Evolutionary conservation across 768 basidiomycete species (phyloP), one percentile per base, ranked within the genome.

Genomic region (Collybia nuda): DNA sequence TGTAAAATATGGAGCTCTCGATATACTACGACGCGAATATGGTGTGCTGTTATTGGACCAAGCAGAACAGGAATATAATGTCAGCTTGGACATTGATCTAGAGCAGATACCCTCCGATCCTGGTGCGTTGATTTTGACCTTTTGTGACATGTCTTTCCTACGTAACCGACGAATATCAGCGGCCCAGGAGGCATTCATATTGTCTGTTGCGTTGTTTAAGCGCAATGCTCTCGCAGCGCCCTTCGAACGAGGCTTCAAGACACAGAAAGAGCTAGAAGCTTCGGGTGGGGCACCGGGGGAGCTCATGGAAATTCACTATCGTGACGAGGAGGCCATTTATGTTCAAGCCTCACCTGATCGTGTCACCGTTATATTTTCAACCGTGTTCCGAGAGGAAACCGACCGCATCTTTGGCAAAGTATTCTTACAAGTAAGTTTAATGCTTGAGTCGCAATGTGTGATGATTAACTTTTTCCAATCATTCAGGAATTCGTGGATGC

Each of bases 401-500:
- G 97, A 99, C 68, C 82, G 94, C 47, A 91, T 98, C 44, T 93
- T 93, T 66, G 97, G 97, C 12, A 95, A 93, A 67, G 88, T 98
- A n/a, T 99, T 99, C 76, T 71, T 99, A 47, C 97, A 98, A 80
- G 94, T 93, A 55, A 55, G 70, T 56, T n/a, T 19, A 11, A 18
- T 2, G 46, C 37, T 21, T 29, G 19, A 23, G 22, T 5, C 43
- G 40, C 32, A 47, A 19, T 15, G 22, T 47, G 17, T 38, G 43
- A 28, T 40, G 22, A 21, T 40, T 51, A 21, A 64, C 53, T 2
- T 26, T 9, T 15, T 21, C 48, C 12, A 40, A 43, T 50, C 18
- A 23, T 44, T 1, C 56, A 95, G 93, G 97, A 98, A 85, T 99
- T 99, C 61, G 97, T 98, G 26, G 97, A 99, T 74, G 96, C 97